Base-by-base conservation (phyloP, 495 filamentous ascomycete genomes). In the Penicillium mononematosum region DNA sequence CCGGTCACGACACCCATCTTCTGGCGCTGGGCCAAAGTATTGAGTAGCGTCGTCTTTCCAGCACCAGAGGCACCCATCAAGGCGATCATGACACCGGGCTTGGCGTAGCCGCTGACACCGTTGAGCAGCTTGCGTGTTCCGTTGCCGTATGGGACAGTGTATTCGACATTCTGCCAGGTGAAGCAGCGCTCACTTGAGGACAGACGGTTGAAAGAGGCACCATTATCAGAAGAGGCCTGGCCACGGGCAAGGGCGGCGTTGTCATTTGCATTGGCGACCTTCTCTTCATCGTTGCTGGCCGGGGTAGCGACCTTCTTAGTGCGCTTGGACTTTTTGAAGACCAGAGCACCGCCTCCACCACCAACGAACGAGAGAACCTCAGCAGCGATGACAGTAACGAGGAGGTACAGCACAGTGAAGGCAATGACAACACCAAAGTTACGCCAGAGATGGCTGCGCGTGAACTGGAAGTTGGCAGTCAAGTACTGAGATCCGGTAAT, bases 31-130 rank as follows among this genome's bases (percentile, higher is more conserved):
- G 89, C 85, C 16, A 96, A 69, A 0, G 85, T 88, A 61, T 91
- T 88, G 3, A 92, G 75, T 1, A 92, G 67, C 0, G 88, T 92
- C 0, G 88, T 90, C 72, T 92, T 92, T 32, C 89, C 91, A 19
- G 91, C 91, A 46, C 91, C 91, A 10, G 86, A 90, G 17, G 88
- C 90, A 45, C 91, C 91, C 81, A 95, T 90, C 22, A 93, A 70
- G 5, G 90, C 90, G 43, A 89, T 85, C 80, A 95, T 83, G 17
- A 87, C 72, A 17, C 91, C 90, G 1, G 91, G 90, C 69, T 90
- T 92, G 19, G 85, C 89, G 66, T 85, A 93, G 2, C 90, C 90
- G 47, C 80, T 82, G 49, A 94, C 81, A 10, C 78, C 75, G 63
- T 92, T 86, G 36, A 95, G 79, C 11, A 95, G 75, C 64, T 89